Evolutionary conservation across 495 filamentous ascomycete genomes (phyloP).

Genomic region (Staphylotrichum longicolle): DNA sequence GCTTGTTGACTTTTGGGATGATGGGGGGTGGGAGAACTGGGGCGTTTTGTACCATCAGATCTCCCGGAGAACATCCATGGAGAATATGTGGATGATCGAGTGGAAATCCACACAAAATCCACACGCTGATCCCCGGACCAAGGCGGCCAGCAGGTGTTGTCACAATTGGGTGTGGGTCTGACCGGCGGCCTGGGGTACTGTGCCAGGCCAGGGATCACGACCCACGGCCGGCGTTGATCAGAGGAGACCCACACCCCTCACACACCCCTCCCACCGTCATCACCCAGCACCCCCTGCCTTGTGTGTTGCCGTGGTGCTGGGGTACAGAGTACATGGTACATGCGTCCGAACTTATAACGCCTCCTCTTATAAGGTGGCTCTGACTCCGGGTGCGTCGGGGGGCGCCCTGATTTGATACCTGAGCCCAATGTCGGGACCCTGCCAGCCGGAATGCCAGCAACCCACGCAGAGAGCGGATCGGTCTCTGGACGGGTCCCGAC

Average conservation of each 20-base stretch:
- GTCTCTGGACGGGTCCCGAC: constrained; percentile 23
- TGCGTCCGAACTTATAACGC: constrained; percentile 39
- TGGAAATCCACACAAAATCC: constrained; percentile 41
- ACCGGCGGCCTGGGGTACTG: constrained; percentile 37
- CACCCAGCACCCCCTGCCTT: constrained; percentile 28
- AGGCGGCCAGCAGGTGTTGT: constrained; percentile 39
- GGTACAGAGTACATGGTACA: constrained; percentile 20
- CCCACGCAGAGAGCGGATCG: constrained; percentile 1
- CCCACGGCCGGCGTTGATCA: constrained; percentile 46
- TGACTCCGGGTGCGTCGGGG: constrained; percentile 45
- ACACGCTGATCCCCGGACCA: constrained; percentile 47
- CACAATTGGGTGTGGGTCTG: constrained; percentile 52
- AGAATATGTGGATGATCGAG: constrained; percentile 45
- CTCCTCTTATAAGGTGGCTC: constrained; percentile 46
- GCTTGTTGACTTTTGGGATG: constrained; percentile 39
- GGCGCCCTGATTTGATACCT: constrained; percentile 33
- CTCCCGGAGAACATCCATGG: constrained; percentile 41
- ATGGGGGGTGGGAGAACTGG: constrained; percentile 31
- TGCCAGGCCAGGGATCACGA: constrained; percentile 50
- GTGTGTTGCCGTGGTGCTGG: not conserved
- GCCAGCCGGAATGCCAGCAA: constrained; percentile 16
- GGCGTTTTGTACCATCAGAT: constrained; percentile 50
- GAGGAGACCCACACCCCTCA: constrained; percentile 28
- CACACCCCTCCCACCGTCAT: constrained; percentile 31
- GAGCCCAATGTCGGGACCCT: constrained; percentile 24